Conservation (phyloP, 176 grass and related monocot species). For the Hordeum vulgare region DNA sequence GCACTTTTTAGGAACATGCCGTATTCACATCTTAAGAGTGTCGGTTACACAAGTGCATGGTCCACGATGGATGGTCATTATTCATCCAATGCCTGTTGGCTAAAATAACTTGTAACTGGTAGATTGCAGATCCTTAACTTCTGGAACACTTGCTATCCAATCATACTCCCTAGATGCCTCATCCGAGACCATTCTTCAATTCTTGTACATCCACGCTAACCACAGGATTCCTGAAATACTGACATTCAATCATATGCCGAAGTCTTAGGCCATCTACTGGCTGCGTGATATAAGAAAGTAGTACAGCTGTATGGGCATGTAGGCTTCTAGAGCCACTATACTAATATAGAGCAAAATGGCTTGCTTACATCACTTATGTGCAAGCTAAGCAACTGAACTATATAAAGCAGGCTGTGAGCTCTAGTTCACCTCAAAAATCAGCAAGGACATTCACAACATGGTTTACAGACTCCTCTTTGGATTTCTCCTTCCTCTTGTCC, state of each 20-base stretch:
- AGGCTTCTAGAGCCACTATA: background rate
- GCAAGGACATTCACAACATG: conserved; percentile 25
- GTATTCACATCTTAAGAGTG: background rate
- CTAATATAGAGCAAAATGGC: conserved; percentile 19
- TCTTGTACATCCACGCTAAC: background rate
- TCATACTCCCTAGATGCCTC: conserved; percentile 9
- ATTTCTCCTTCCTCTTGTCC: conserved; percentile 32
- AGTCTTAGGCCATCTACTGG: background rate
- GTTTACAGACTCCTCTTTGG: conserved; percentile 32
- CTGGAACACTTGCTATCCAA: background rate
- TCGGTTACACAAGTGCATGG: background rate
- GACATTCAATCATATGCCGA: conserved; percentile 1
- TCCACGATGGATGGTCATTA: background rate
- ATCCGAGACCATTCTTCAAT: conserved; percentile 18
- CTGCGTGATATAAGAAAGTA: background rate
- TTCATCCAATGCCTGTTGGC: background rate
- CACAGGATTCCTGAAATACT: conserved; percentile 11
- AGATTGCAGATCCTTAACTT: background rate
- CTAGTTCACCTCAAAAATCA: conserved; percentile 19
- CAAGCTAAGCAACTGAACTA: conserved; percentile 44
- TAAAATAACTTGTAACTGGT: background rate
- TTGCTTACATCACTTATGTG: conserved; percentile 34
- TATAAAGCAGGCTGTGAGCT: conserved; percentile 40
- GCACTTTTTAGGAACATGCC: conserved; percentile 12
- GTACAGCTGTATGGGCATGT: conserved; percentile 1